These are phyloP conservation scores for Lagenaria siceraria DNA, from an alignment of 306 rosid species.

Conservation along the genomic window DNA sequence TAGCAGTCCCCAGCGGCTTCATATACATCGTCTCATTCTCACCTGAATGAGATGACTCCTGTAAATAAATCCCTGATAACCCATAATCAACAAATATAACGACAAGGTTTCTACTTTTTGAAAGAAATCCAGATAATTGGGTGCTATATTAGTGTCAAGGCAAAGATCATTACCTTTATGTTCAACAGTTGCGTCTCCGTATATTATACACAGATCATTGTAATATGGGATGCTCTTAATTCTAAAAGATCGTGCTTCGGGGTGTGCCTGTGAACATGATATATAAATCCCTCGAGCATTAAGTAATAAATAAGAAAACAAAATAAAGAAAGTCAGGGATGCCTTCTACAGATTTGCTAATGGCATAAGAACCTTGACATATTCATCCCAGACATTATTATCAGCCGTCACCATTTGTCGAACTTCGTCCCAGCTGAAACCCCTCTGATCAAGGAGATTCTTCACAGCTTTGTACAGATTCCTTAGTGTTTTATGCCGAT, in stretches of 20 bases:
- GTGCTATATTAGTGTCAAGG: background rate
- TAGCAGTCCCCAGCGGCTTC: constrained; percentile 14
- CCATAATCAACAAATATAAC: constrained; percentile 15
- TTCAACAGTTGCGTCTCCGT: constrained; percentile 22
- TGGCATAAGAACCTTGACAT: constrained; percentile 36
- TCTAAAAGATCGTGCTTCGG: constrained; percentile 39
- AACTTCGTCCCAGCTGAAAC: constrained; percentile 61
- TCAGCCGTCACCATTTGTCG: constrained; percentile 60
- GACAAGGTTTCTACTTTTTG: background rate
- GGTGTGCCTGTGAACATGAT: constrained; percentile 34
- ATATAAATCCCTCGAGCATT: background rate
- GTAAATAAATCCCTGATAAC: constrained; percentile 24
- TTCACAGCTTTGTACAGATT: constrained; percentile 41
- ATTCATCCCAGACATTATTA: constrained; percentile 59
- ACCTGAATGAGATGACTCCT: constrained; percentile 23
- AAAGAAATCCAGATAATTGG: constrained; percentile 1
- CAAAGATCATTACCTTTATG: constrained; percentile 29
- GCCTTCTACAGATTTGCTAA: background rate
- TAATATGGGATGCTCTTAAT: constrained; percentile 54
- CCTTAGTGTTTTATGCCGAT: constrained; percentile 59
- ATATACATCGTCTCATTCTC: constrained; percentile 19
- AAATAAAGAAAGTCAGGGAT: constrained; percentile 5
- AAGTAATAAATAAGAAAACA: background rate
- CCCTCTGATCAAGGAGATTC: constrained; percentile 39
- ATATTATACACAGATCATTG: constrained; percentile 39